These are phyloP conservation scores for Vigna angularis DNA, from an alignment of 306 rosid genomes.

Conservation along the genomic window DNA sequence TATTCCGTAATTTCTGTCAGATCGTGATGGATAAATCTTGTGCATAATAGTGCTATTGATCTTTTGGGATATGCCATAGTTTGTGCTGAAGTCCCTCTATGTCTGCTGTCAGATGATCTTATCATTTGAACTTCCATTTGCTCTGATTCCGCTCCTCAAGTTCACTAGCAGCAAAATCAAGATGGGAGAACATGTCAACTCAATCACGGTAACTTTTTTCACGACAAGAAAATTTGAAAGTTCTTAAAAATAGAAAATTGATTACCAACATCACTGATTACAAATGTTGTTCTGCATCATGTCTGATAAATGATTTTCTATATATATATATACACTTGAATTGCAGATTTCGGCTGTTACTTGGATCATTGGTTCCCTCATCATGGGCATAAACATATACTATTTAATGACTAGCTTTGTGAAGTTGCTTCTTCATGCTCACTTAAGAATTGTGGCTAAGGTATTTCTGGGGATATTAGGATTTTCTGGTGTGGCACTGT, in stretches of 20 bases:
- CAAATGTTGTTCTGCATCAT: conserved; percentile 6
- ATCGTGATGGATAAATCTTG: not conserved
- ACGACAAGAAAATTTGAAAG: not conserved
- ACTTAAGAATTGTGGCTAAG: conserved; percentile 45
- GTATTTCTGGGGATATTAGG: conserved; percentile 74
- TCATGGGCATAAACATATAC: conserved; percentile 81
- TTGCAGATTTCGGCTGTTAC: conserved; percentile 69
- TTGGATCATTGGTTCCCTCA: conserved; percentile 62
- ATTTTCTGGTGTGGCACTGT: conserved; percentile 63
- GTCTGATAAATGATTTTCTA: conserved; percentile 17
- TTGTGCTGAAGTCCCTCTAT: conserved; percentile 21
- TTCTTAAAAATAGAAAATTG: not conserved
- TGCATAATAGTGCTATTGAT: conserved; percentile 34
- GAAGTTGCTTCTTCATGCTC: conserved; percentile 62
- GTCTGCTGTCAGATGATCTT: conserved; percentile 74
- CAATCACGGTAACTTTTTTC: conserved; percentile 53
- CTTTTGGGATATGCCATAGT: conserved; percentile 3
- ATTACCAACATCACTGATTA: not conserved
- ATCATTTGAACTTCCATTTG: conserved; percentile 89
- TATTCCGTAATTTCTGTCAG: not conserved
- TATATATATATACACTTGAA: conserved; percentile 5
- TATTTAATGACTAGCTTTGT: conserved; percentile 63
- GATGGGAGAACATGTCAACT: conserved; percentile 81
- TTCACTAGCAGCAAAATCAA: conserved; percentile 79
- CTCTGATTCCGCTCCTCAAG: conserved; percentile 84